Percentiles rank a stretch among this genome's conserved stretches.
Evolutionary conservation across 116 monocot species (phyloP).

Genomic region (Iris pallida): DNA sequence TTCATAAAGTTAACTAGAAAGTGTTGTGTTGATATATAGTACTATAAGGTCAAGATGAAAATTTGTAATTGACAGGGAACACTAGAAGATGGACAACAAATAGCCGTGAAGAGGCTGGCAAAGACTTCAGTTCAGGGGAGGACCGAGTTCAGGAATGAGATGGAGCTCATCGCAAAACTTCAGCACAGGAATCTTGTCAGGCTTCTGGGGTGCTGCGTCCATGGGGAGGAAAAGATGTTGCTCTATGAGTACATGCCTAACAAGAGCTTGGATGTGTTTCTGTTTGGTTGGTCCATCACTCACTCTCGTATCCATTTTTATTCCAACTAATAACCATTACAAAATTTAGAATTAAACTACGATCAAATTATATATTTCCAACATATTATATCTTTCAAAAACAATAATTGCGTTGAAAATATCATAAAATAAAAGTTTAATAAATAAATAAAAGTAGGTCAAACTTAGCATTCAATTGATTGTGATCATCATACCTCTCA

Average conservation of each 20-base stretch:
- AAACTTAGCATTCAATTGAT: background rate
- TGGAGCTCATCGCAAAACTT: slow-evolving; percentile 25
- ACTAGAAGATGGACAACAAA: slow-evolving; percentile 21
- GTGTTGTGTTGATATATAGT: no score
- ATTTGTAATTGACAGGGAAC: background rate
- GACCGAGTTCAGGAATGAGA: slow-evolving; percentile 36
- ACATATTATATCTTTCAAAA: no score
- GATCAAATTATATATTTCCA: no score
- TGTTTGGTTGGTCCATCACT: slow-evolving; percentile 18
- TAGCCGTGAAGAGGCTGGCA: slow-evolving; percentile 39
- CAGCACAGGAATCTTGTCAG: slow-evolving; percentile 41
- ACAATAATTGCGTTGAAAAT: no score
- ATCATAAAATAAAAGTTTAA: background rate
- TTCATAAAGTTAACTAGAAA: no score
- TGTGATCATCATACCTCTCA: no score
- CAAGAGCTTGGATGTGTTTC: slow-evolving; percentile 39
- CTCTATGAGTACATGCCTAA: slow-evolving; percentile 41
- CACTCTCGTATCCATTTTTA: background rate
- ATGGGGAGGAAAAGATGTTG: slow-evolving; percentile 29
- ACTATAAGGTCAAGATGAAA: no score
- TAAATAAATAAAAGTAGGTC: background rate
- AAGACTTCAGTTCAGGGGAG: slow-evolving; percentile 28
- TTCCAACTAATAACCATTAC: background rate
- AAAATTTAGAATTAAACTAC: no score
- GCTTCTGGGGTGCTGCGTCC: slow-evolving; percentile 33